Conservation (phyloP, 1,284 basidiomycete species). For the Veloboletus limbatus region DNA sequence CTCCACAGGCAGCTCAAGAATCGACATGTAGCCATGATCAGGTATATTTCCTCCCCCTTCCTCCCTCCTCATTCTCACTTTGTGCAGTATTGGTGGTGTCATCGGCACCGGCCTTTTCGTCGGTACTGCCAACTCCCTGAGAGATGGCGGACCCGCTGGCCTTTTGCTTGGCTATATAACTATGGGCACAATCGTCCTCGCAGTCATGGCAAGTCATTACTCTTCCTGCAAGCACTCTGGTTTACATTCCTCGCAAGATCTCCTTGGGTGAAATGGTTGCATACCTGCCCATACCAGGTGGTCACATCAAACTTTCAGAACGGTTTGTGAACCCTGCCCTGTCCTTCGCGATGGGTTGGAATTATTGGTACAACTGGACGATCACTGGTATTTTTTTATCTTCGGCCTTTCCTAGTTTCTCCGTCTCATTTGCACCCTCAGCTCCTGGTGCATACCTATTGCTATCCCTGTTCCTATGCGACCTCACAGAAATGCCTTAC, state of each 20-base stretch:
- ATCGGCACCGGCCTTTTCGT: slow-evolving; percentile 74
- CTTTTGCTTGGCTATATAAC: slow-evolving; percentile 60
- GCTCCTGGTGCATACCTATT: slow-evolving; percentile 26
- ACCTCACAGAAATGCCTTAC: slow-evolving; percentile 6
- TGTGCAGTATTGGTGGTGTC: slow-evolving; percentile 60
- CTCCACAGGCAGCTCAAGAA: slow-evolving; percentile 63
- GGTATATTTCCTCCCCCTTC: slow-evolving; percentile 34
- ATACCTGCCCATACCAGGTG: slow-evolving; percentile 45
- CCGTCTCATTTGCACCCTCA: slow-evolving; percentile 11
- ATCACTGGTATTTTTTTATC: slow-evolving; percentile 43
- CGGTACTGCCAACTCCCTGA: slow-evolving; percentile 58
- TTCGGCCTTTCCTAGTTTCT: neutral
- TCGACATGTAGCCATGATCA: slow-evolving; percentile 70
- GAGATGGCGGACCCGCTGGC: slow-evolving; percentile 58
- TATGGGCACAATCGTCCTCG: slow-evolving; percentile 64
- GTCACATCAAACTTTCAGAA: slow-evolving; percentile 66
- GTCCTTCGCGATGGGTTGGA: slow-evolving; percentile 71
- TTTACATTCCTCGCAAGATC: slow-evolving; percentile 22
- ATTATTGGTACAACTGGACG: slow-evolving; percentile 66
- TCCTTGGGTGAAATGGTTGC: slow-evolving; percentile 45
- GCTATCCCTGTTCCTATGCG: neutral
- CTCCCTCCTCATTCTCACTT: neutral
- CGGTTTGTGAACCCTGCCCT: slow-evolving; percentile 72
- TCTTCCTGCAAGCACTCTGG: neutral
- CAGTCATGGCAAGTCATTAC: slow-evolving; percentile 45